These are phyloP conservation scores for Gamarada debralockiae DNA, from an alignment of 495 filamentous ascomycete genomes.

Conservation along the genomic window DNA sequence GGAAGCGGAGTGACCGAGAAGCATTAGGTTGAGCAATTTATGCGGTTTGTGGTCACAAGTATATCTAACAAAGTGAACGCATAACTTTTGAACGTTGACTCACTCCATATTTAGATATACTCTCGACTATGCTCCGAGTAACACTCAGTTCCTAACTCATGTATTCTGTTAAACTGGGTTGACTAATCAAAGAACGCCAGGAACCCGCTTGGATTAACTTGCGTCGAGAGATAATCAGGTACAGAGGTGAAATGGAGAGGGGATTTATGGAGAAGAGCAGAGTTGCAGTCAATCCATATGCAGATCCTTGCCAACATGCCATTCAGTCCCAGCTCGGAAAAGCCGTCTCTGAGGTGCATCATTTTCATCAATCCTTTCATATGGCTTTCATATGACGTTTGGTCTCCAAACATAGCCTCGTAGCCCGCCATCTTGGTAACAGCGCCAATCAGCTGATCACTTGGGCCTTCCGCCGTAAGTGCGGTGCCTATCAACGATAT, in stretches of 20 bases:
- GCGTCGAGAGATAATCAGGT: not conserved
- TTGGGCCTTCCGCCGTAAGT: conserved; percentile 18
- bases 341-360: conserved; percentile 34
- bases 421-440: conserved; percentile 47
- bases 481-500: conserved; percentile 32
- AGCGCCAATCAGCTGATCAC: conserved; percentile 37
- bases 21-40: not conserved
- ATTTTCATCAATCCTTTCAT: conserved; percentile 34
- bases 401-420: conserved; percentile 40
- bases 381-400: conserved; percentile 32
- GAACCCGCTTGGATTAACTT: conserved; percentile 5
- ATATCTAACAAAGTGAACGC: not conserved
- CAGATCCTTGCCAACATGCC: conserved; percentile 38
- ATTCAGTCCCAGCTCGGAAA: conserved; percentile 32
- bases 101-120: not conserved
- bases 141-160: not conserved
- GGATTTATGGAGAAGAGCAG: conserved; percentile 27
- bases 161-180: not conserved
- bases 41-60: not conserved
- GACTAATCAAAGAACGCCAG: not conserved
- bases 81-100: not conserved
- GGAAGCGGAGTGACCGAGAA: not conserved
- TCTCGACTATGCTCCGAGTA: not conserved
- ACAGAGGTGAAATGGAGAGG: conserved; percentile 4
- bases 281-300: conserved; percentile 42